These are phyloP conservation scores for Penicillium egyptiacum DNA, from an alignment of 495 filamentous ascomycete species.

Conservation along the genomic window DNA sequence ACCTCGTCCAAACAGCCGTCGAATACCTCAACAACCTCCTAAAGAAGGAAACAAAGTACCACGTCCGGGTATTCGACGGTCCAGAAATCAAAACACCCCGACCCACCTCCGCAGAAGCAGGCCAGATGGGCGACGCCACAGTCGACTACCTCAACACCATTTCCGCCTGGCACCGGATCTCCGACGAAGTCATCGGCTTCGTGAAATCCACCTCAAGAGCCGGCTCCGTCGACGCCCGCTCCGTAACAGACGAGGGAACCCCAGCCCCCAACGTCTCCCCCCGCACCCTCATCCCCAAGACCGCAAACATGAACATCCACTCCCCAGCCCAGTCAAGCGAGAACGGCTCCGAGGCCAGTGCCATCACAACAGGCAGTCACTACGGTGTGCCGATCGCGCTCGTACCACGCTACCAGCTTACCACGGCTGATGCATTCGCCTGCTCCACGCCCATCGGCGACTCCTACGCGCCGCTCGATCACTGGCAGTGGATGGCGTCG, in stretches of 20 bases:
- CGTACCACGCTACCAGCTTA: slow-evolving; percentile 74
- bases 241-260: slow-evolving; percentile 23
- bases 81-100: slow-evolving; percentile 44
- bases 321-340: slow-evolving; percentile 34
- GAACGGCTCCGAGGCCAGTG: slow-evolving; percentile 27
- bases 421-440: slow-evolving; percentile 71
- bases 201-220: slow-evolving; percentile 47
- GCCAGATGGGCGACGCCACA: slow-evolving; percentile 47
- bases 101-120: slow-evolving; percentile 31
- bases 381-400: slow-evolving; percentile 64
- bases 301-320: slow-evolving; percentile 31
- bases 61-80: slow-evolving; percentile 51
- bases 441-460: slow-evolving; percentile 71
- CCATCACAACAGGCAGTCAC: slow-evolving; percentile 11
- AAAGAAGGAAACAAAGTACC: slow-evolving; percentile 55
- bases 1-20: slow-evolving; percentile 54
- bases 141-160: slow-evolving; percentile 70
- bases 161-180: slow-evolving; percentile 67
- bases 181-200: slow-evolving; percentile 62
- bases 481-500: slow-evolving; percentile 98
- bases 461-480: slow-evolving; percentile 76
- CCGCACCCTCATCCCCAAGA: slow-evolving; percentile 37
- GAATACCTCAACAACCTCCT: slow-evolving; percentile 63
- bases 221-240: slow-evolving; percentile 10
- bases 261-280: slow-evolving; percentile 32